Evolutionary conservation across 257 asterid species (phyloP), one percentile per base, ranked within the genome.

Genomic region (Agastache rugosa): DNA sequence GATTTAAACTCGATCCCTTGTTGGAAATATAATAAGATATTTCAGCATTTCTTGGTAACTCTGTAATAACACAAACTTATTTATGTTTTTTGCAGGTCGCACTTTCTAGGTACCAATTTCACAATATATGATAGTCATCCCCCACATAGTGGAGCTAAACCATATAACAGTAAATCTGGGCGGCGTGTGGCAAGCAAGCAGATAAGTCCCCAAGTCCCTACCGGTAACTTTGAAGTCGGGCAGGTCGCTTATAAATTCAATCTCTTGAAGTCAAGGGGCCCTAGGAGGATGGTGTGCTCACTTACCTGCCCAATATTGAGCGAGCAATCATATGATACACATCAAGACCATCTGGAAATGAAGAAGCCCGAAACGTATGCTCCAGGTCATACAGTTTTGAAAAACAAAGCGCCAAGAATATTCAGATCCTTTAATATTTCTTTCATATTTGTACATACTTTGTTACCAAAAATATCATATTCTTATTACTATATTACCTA

Each of bases 221-320:
- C 97, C 6, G 90, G 95, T 44, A 91, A 94, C 83, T 94, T 88
- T 14, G 95, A 90, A 78, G 84, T 94, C 1, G 98, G 98, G 34
- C 87, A 83, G 0, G 91, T 94, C 6, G 85, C 93, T 20, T 94
- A 94, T 66, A 94, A 94, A 73, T 94, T 90, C 63, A 94, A 91
- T 77, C 91, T 94, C 76, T 81, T 94, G 77, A 92, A 94, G 58
- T 90, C 98, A n/a, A 85, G 98, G 82, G 97, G 97, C 53, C 98
- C 98, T 47, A 84, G 98, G 75, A 88, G 97, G 76, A 93, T 91
- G 98, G 79, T 85, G 9, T 90, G 93, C 73, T 80, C 92, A 3
- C 83, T 93, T 6, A 62, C 86, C 54, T 83, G 88, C 78, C 91
- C 87, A 7, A 73, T 78, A 15, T 71, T 79, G 0, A 82, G 77